These are phyloP conservation scores for Septoria petroselini DNA, from an alignment of 2,329 filamentous ascomycete species.

Conservation along the genomic window DNA sequence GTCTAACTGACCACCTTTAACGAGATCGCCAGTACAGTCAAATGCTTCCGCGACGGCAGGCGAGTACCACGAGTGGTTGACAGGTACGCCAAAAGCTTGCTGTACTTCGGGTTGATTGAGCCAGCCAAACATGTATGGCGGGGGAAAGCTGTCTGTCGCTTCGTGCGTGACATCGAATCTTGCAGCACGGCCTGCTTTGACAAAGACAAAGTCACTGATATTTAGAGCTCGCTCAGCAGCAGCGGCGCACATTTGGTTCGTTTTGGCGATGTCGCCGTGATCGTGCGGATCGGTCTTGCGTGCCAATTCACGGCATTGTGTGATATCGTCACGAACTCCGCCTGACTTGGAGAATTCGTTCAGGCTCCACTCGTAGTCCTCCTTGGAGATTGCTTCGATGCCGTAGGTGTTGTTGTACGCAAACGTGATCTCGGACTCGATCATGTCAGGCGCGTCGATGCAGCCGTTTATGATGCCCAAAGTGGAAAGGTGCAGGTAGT, in stretches of 20 bases:
- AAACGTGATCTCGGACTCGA: constrained; percentile 30
- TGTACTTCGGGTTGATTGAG: constrained; percentile 58
- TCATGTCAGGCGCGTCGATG: constrained; percentile 51
- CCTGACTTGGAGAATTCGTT: constrained; percentile 47
- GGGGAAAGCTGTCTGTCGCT: constrained; percentile 44
- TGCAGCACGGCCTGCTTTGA: constrained; percentile 44
- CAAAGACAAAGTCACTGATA: constrained; percentile 49
- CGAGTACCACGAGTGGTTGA: constrained; percentile 31
- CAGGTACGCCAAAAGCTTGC: constrained; percentile 55
- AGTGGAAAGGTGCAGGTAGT: constrained; percentile 47
- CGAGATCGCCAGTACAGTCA: constrained; percentile 44
- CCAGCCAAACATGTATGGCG: constrained; percentile 54
- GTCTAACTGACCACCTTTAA: constrained; percentile 35
- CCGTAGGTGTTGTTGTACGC: constrained; percentile 60
- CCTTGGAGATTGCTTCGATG: constrained; percentile 52
- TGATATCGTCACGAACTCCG: constrained; percentile 55
- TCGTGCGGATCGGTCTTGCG: constrained; percentile 52
- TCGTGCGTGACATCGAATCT: constrained; percentile 56
- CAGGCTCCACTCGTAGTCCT: constrained; percentile 38
- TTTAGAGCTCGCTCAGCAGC: constrained; percentile 42
- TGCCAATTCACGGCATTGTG: constrained; percentile 51
- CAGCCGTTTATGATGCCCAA: constrained; percentile 58
- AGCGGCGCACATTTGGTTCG: constrained; percentile 30
- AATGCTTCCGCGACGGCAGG: constrained; percentile 44
- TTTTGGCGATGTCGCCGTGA: constrained; percentile 40